phyloP scores from a whole-genome alignment of 2,329 filamentous ascomycete species.

The Akanthomyces lecanii region DNA sequence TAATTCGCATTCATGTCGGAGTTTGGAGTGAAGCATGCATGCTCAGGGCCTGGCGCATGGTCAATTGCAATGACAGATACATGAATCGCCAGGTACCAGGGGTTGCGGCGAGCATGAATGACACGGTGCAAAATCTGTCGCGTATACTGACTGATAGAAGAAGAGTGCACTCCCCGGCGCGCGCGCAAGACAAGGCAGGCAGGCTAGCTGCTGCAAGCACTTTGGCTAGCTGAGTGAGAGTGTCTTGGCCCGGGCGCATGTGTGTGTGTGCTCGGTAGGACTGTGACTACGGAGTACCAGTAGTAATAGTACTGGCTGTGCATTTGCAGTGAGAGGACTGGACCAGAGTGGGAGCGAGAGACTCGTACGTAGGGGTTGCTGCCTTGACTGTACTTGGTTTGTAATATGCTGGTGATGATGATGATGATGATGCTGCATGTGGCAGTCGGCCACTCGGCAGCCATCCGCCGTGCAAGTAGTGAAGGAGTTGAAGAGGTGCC shows the following conservation, averaged over 20 bases:
- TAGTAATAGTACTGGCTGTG: background rate
- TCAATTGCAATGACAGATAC: background rate
- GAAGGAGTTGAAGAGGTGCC: background rate
- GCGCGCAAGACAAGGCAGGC: background rate
- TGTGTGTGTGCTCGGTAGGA: background rate
- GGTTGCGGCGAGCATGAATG: background rate
- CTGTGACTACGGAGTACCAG: background rate
- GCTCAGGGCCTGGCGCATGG: background rate
- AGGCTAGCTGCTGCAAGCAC: constrained; percentile 1
- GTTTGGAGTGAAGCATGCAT: background rate
- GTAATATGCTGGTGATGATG: background rate
- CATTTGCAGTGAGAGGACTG: background rate
- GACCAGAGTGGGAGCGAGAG: no score
- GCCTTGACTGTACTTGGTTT: background rate
- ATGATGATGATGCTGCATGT: background rate
- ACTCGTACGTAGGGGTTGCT: background rate
- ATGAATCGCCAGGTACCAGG: background rate
- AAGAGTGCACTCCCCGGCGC: background rate
- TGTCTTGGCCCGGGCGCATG: constrained; percentile 3
- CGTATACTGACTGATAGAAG: background rate
- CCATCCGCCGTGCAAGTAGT: background rate
- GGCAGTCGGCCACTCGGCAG: background rate
- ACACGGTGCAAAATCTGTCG: background rate
- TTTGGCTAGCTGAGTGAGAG: background rate
- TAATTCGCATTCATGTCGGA: background rate